Conservation (phyloP, 1,139 yeast genomes). For the Kodamaea sp. region DNA sequence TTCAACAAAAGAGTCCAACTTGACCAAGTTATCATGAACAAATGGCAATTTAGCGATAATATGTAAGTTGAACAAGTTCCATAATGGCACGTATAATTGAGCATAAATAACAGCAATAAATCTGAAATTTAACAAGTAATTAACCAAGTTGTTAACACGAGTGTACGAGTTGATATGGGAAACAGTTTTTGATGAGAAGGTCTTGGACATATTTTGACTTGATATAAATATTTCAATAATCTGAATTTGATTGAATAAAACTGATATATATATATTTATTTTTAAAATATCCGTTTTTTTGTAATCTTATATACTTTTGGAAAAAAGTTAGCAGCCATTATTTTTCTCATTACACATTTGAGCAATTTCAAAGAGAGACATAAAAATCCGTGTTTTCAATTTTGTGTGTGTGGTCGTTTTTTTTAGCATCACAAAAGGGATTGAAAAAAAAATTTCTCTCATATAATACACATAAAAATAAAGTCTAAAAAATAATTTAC, state of each 20-base stretch:
- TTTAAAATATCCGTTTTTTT: neutral
- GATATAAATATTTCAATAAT: neutral
- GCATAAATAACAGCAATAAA: slow-evolving; percentile 23
- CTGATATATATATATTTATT: too few species aligned
- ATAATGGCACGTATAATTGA: slow-evolving; percentile 16
- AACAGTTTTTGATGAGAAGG: slow-evolving; percentile 33
- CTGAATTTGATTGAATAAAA: neutral
- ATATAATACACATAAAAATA: neutral
- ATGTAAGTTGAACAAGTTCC: slow-evolving; percentile 20
- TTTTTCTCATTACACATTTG: neutral
- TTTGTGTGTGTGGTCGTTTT: too few species aligned
- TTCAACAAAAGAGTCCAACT: slow-evolving; percentile 29
- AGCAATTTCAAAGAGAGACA: neutral
- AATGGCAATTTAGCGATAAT: slow-evolving; percentile 22
- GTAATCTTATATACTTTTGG: slow-evolving; percentile 7
- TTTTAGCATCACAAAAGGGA: too few species aligned
- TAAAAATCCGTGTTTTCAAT: neutral
- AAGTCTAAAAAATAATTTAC: neutral
- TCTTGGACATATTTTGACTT: slow-evolving; percentile 11
- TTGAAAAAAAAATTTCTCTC: too few species aligned
- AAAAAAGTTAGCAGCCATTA: slow-evolving; percentile 7
- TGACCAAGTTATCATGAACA: slow-evolving; percentile 23
- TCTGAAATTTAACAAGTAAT: slow-evolving; percentile 26
- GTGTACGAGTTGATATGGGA: slow-evolving; percentile 35
- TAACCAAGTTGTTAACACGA: slow-evolving; percentile 21